Evolutionary conservation across 116 monocot genomes (phyloP), one percentile per base, ranked within the genome.

Genomic region (Cymodocea nodosa): DNA sequence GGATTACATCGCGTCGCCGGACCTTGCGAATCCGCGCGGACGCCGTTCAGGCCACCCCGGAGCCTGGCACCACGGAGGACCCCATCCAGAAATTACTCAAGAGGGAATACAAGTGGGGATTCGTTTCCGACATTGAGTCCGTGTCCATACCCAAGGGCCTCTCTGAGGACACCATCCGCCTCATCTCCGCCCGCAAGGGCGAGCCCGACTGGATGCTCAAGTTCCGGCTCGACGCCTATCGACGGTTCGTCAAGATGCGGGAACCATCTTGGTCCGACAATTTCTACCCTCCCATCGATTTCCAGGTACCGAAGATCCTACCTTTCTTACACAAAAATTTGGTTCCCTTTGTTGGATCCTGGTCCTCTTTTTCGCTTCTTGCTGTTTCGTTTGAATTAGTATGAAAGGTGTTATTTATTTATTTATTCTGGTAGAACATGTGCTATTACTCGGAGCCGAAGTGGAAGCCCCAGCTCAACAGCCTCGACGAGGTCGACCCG

Each of bases 241-340:
- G 70, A 30, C 63, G 75, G 6, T 75, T 75, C 75, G 36, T 35
- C 22, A 50, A 58, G 36, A 66, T 76, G 71, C 50, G 65, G 20
- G 71, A 76, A 59, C 71, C 71, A 20, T 10, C 39, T 14, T 76
- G 76, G 76, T 71, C 76, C 6, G 76, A 76, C 52, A 76, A 76
- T 23, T 52, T 49, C 6, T 92, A 87, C 66, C 78, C 78, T n/a
- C 79, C 84, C 25, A 79, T 92, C 54, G 85, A 92, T 23, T 74
- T 92, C 72, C 81, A 85, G 70, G 36, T 64, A 13, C 50, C 20
- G 14, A 53, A 53, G 4, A 17, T 15, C 14, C 53, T 1, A 53
- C n/a, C 52, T 52, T 37, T 37, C 37, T 37, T 37, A 2, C 37
- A n/a, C n/a, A 44, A 44, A 44, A 44, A 8, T 1, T 10, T 44